phyloP scores from a whole-genome alignment of 805 yeast species.

The Saccharomycopsis vini region DNA sequence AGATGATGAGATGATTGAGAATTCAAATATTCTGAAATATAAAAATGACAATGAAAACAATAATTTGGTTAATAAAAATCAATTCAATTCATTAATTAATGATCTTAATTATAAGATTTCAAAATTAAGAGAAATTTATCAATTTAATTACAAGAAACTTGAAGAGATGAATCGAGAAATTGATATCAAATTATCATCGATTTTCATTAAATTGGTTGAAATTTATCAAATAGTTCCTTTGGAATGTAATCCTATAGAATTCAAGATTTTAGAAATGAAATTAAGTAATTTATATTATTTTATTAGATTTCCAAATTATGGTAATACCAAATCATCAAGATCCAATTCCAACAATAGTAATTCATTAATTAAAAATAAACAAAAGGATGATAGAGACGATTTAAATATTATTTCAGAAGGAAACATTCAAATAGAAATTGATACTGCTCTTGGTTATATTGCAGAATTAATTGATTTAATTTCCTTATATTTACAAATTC shows the following conservation, averaged over 20 bases:
- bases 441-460: conserved; percentile 41
- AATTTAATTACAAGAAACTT: conserved; percentile 5
- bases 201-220: conserved; percentile 11
- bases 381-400: conserved; percentile 4
- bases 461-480: conserved; percentile 34
- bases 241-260: conserved; percentile 15
- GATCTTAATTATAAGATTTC: conserved; percentile 5
- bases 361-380: background rate
- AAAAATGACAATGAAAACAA: background rate
- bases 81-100: conserved; percentile 10
- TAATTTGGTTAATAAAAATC: conserved; percentile 1
- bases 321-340: background rate
- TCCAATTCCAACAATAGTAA: too few relatives aligned
- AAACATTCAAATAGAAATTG: conserved; percentile 32
- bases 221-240: conserved; percentile 15
- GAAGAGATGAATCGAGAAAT: conserved; percentile 5
- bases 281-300: conserved; percentile 15
- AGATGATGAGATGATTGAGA: background rate
- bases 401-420: conserved; percentile 21
- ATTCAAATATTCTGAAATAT: background rate
- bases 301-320: conserved; percentile 16
- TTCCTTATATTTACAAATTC: conserved; percentile 33
- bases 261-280: conserved; percentile 9
- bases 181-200: conserved; percentile 5
- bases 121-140: conserved; percentile 7